Conservation (phyloP, 169 alveolate genomes). For the Eimeria necatrix region DNA sequence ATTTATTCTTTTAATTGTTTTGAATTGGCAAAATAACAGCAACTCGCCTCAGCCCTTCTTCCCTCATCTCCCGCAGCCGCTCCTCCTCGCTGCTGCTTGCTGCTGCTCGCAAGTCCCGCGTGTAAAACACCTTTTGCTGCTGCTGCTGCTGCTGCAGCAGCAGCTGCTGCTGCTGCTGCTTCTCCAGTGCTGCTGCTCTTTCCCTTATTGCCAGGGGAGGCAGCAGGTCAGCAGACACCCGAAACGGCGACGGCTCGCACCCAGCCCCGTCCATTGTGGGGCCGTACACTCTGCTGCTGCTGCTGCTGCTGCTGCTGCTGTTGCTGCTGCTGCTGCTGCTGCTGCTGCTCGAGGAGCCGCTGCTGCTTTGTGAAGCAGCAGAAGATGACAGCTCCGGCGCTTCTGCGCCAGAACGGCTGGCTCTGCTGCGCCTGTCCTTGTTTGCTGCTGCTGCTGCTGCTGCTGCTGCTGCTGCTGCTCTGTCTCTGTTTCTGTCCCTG, state of each 20-base stretch:
- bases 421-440: too few species aligned
- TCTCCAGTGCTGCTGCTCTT: background rate
- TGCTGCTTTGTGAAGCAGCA: background rate
- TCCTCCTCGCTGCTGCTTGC: background rate
- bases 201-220: conserved; percentile 1
- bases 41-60: background rate
- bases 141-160: background rate
- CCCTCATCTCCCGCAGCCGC: background rate
- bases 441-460: background rate
- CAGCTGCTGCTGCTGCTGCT: background rate
- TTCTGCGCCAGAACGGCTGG: too few species aligned
- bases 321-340: background rate
- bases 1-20: too few species aligned
- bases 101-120: too few species aligned
- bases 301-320: background rate
- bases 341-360: too few species aligned
- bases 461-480: background rate
- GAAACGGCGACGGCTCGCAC: background rate
- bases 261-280: background rate
- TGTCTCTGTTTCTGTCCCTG: background rate
- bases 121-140: too few species aligned
- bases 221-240: conserved; percentile 14
- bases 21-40: too few species aligned
- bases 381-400: background rate
- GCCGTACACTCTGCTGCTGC: background rate